Percentiles rank a stretch among this genome's conserved stretches.
Conservation (phyloP, 345 rosid species). For the Corchorus capsularis region DNA sequence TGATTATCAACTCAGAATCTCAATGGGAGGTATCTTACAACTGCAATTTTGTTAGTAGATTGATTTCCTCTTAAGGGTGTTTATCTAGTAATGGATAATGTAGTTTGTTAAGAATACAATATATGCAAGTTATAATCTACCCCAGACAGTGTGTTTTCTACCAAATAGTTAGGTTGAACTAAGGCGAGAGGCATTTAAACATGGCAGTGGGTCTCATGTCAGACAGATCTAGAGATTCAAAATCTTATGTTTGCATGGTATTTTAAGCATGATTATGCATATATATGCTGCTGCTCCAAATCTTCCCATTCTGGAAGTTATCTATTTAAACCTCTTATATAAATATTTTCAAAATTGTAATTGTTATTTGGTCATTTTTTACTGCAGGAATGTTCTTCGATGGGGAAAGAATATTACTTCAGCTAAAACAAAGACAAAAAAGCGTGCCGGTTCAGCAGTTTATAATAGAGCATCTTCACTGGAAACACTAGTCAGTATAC, state of each 20-base stretch:
- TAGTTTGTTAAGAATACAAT: background rate
- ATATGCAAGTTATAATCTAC: background rate
- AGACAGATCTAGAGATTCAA: conserved; percentile 10
- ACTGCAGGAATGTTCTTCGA: conserved; percentile 51
- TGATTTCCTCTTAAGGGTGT: no score
- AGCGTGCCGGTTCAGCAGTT: conserved; percentile 59
- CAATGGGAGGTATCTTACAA: background rate
- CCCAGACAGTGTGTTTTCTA: background rate
- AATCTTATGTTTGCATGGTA: background rate
- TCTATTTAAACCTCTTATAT: background rate
- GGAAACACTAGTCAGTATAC: conserved; percentile 58
- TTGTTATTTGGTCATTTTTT: conserved; percentile 2
- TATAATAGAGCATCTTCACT: conserved; percentile 72
- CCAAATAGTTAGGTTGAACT: background rate
- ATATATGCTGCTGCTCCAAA: background rate
- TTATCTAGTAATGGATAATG: background rate
- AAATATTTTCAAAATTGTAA: background rate
- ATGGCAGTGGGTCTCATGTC: background rate
- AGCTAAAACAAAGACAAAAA: conserved; percentile 55
- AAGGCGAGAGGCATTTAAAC: background rate
- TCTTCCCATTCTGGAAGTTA: background rate
- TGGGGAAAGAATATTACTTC: conserved; percentile 70
- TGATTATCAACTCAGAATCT: background rate
- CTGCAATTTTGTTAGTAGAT: background rate
- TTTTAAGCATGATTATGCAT: conserved; percentile 3